Percentiles rank a stretch among this genome's conserved stretches.
Evolutionary conservation across 257 asterid species (phyloP).

Genomic region (Plantago elongata): DNA sequence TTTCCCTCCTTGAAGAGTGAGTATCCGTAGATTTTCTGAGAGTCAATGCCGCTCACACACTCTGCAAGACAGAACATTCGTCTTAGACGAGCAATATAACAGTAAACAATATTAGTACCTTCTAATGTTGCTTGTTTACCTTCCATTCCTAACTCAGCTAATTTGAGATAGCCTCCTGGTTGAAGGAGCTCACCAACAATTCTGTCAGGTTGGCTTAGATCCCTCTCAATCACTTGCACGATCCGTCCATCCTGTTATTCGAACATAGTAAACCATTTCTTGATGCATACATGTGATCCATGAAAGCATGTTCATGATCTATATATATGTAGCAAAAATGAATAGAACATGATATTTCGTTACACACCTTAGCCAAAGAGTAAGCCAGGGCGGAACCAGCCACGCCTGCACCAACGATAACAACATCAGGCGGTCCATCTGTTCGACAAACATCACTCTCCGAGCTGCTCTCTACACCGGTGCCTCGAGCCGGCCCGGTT

Average conservation of each 20-base stretch:
- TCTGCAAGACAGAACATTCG: slow-evolving; percentile 22
- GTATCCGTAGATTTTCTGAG: slow-evolving; percentile 42
- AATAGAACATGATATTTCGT: too few relatives aligned
- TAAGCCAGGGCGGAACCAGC: slow-evolving; percentile 59
- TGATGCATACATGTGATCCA: too few relatives aligned
- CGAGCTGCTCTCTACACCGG: background rate
- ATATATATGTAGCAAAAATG: too few relatives aligned
- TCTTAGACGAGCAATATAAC: background rate
- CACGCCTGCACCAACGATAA: slow-evolving; percentile 50
- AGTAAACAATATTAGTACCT: background rate
- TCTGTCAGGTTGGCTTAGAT: slow-evolving; percentile 45
- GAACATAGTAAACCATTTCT: background rate
- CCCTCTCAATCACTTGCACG: slow-evolving; percentile 52
- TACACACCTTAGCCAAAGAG: slow-evolving; percentile 45
- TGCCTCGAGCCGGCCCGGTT: background rate
- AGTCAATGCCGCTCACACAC: slow-evolving; percentile 40
- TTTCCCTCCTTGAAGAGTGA: slow-evolving; percentile 44
- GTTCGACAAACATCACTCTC: slow-evolving; percentile 7
- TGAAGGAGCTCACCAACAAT: slow-evolving; percentile 53
- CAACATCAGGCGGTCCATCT: slow-evolving; percentile 43
- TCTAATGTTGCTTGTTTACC: slow-evolving; percentile 19
- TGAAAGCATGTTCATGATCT: too few relatives aligned
- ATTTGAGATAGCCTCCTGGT: slow-evolving; percentile 51
- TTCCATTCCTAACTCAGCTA: slow-evolving; percentile 45
- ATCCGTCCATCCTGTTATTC: slow-evolving; percentile 36